These are phyloP conservation scores for Naematelia aurantialba DNA, from an alignment of 768 basidiomycete genomes.

Conservation along the genomic window DNA sequence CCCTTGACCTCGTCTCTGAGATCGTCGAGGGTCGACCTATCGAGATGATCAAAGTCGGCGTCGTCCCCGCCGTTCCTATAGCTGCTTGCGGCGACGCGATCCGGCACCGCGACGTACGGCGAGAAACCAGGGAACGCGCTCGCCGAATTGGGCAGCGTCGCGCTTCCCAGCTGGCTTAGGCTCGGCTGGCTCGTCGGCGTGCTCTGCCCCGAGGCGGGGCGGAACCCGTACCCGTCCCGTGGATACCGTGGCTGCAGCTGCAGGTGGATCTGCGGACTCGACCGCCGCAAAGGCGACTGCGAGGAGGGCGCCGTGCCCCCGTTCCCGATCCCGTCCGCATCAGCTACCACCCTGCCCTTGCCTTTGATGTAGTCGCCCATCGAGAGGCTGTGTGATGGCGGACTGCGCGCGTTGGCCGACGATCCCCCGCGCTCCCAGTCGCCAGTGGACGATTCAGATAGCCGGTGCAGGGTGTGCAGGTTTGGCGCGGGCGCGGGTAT, in stretches of 20 bases:
- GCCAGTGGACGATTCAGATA: conserved; percentile 46
- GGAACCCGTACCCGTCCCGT: conserved; percentile 79
- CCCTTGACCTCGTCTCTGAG: conserved; percentile 29
- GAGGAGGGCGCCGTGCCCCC: no score
- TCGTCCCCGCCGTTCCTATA: conserved; percentile 13
- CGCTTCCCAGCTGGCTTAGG: not conserved
- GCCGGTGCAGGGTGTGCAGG: conserved; percentile 28
- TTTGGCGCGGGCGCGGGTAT: conserved; percentile 15
- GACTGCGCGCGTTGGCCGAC: conserved; percentile 33
- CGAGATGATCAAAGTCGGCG: conserved; percentile 37
- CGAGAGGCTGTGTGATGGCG: conserved; percentile 18
- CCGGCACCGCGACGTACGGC: conserved; percentile 4
- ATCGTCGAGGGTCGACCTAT: conserved; percentile 30
- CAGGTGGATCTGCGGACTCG: not conserved
- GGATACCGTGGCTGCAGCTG: conserved; percentile 23
- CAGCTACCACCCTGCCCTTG: not conserved
- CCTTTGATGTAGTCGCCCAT: not conserved
- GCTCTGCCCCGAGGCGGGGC: conserved; percentile 63
- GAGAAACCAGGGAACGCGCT: not conserved
- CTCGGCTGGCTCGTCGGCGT: conserved; percentile 55
- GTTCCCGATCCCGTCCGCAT: not conserved
- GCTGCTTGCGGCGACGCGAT: no score
- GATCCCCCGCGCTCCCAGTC: conserved; percentile 46
- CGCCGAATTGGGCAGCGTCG: not conserved
- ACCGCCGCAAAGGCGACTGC: not conserved